Conservation (phyloP, 352 stramenopile species). For the Globisporangium yorkense region DNA sequence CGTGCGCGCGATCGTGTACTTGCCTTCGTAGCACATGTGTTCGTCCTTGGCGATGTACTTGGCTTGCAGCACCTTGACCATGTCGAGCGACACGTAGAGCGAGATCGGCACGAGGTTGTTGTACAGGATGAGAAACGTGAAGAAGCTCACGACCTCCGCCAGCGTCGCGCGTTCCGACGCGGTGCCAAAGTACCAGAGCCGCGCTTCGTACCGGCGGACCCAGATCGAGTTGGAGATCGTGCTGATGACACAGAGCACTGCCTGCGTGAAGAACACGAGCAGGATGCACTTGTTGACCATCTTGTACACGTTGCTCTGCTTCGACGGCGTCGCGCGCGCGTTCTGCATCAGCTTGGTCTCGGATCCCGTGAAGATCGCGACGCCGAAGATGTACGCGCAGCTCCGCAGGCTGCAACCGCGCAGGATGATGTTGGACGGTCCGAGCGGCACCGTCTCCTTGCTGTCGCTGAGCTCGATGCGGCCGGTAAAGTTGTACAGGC, state of each 20-base stretch:
- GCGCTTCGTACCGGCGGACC: conserved; percentile 27
- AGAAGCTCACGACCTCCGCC: conserved; percentile 75
- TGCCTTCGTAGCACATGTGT: conserved; percentile 85
- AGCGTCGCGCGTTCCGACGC: conserved; percentile 10
- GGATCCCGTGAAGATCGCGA: conserved; percentile 88
- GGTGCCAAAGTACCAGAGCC: conserved; percentile 46
- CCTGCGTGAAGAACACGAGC: conserved; percentile 59
- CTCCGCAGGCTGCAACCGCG: conserved; percentile 67
- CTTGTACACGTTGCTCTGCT: conserved; percentile 67
- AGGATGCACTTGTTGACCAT: conserved; percentile 70
- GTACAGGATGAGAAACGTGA: conserved; percentile 95
- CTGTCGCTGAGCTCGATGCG: conserved; percentile 27
- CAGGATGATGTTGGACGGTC: conserved; percentile 76
- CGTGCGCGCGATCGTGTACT: conserved; percentile 73
- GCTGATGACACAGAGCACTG: conserved; percentile 56
- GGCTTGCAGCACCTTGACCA: conserved; percentile 86
- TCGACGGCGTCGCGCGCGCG: conserved; percentile 51
- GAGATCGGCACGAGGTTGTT: conserved; percentile 97
- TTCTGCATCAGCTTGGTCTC: conserved; percentile 89
- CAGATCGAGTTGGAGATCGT: conserved; percentile 52
- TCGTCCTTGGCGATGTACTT: conserved; percentile 60
- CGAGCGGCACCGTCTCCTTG: conserved; percentile 39
- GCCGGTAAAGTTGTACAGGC: conserved; percentile 65
- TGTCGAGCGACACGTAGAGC: conserved; percentile 96
- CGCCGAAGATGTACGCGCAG: conserved; percentile 47